Evolutionary conservation across 2,329 filamentous ascomycete genomes (phyloP).

Genomic region (Tolypocladium guangdongense): DNA sequence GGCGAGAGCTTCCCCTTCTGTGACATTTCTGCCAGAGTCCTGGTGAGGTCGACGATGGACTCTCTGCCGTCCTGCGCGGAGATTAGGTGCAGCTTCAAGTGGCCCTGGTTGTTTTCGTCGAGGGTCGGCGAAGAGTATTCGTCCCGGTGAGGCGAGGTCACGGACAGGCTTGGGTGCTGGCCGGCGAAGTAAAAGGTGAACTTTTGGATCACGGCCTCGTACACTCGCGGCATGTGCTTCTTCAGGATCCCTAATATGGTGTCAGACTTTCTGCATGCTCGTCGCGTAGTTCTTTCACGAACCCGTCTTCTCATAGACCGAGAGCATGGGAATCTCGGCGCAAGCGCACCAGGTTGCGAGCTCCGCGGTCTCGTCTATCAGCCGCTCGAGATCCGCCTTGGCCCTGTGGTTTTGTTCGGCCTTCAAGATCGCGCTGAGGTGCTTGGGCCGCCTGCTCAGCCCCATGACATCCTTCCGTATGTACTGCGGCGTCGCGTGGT

Average conservation of each 20-base stretch:
- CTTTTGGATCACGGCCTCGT: constrained; percentile 68
- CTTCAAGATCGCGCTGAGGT: constrained; percentile 78
- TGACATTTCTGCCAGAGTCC: constrained; percentile 89
- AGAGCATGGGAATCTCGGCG: constrained; percentile 76
- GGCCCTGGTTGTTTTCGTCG: constrained; percentile 22
- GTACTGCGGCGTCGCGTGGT: constrained; percentile 88
- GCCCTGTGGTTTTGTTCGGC: constrained; percentile 59
- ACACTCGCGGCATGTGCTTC: constrained; percentile 74
- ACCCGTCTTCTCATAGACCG: constrained; percentile 89
- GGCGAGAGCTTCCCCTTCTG: constrained; percentile 75
- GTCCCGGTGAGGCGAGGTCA: constrained; percentile 33
- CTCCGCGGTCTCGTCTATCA: constrained; percentile 87
- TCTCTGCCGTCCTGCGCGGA: constrained; percentile 83
- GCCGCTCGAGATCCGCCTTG: constrained; percentile 64
- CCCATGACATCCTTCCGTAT: constrained; percentile 77
- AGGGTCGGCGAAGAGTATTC: constrained; percentile 15
- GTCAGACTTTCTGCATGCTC: constrained; percentile 7
- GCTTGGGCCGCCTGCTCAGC: constrained; percentile 65
- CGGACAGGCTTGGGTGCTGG: constrained; percentile 57
- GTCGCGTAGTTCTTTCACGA: constrained; percentile 15
- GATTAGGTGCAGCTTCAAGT: constrained; percentile 61
- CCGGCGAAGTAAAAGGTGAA: constrained; percentile 81
- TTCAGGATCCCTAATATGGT: constrained; percentile 66
- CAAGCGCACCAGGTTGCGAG: constrained; percentile 88
- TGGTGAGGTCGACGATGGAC: constrained; percentile 89